Conservation (phyloP, 2,329 filamentous ascomycete species). For the Coleophoma cylindrospora region DNA sequence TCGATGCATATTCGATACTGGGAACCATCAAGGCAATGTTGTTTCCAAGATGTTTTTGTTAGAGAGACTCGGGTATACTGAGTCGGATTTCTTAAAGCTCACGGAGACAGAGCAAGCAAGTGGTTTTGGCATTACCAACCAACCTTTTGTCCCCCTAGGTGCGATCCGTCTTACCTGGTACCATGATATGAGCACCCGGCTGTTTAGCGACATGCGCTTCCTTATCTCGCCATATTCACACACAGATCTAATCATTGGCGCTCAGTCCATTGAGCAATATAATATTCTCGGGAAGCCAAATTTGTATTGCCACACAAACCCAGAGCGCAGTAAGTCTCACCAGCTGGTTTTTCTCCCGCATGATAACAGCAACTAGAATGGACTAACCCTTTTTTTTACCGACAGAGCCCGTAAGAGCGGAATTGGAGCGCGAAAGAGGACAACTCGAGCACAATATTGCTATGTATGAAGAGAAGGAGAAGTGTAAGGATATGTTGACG, state of each 20-base stretch:
- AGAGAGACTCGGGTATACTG: not conserved
- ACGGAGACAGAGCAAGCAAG: not conserved
- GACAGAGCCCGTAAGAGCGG: no score
- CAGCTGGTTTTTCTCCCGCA: no score
- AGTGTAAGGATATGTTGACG: no score
- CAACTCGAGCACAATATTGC: no score
- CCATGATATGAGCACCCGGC: conserved; percentile 3
- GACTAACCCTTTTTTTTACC: no score
- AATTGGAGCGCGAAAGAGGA: no score
- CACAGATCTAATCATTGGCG: conserved; percentile 9
- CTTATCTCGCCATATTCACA: conserved; percentile 4
- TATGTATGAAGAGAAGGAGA: no score
- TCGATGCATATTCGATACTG: conserved; percentile 6
- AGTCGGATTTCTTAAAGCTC: conserved; percentile 1
- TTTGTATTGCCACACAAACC: not conserved
- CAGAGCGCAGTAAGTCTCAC: not conserved
- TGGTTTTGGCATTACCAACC: conserved; percentile 1
- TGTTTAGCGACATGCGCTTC: conserved; percentile 9
- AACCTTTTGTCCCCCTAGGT: conserved; percentile 1
- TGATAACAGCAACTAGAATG: no score
- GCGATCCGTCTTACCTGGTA: conserved; percentile 7
- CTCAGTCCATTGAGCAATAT: conserved; percentile 4
- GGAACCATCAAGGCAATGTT: conserved; percentile 6
- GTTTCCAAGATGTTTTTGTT: conserved; percentile 3
- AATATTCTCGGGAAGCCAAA: conserved; percentile 4